Evolutionary conservation across 306 rosid genomes (phyloP), one percentile per base, ranked within the genome.

Genomic region (Macrotyloma uniflorum): DNA sequence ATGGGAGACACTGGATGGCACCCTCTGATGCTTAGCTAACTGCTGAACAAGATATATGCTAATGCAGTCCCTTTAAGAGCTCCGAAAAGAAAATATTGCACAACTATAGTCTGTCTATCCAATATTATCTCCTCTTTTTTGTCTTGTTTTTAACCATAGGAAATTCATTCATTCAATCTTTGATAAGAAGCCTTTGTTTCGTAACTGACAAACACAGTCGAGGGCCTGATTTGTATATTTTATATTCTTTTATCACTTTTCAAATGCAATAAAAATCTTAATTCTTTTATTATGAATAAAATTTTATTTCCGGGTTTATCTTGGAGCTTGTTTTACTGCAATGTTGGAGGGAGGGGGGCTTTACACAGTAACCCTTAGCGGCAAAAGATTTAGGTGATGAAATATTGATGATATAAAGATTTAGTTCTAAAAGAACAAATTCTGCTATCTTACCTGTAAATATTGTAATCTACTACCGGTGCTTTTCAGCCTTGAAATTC

Each of bases 1-100:
- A 87, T 53, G 93, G 93, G 3, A 88, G 91, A 49, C 95, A 90
- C 72, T 88, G 97, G 93, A 86, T 90, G n/a, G 80, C 89, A n/a
- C 91, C 89, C 12, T 59, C 83, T 16, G 93, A 87, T 59, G 91
- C 91, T 33, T 92, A 89, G 73, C 23, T 2, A 57, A 73, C 7
- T 6, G 43, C 42, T 36, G 0, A 36, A 36, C 42, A 8, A 8
- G 3, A 11, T 8, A 36, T 2, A 42, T 22, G 40, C 40, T 8
- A 22, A 35, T 5, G 8, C 54, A 14, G 22, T 67, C 23, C 23
- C 6, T 1, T 23, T 24, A 36, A 28, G 20, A 53, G 61, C 13
- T 9, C 7, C 38, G 9, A 5, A 59, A 14, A 15, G 5, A 6
- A 62, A 24, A 59, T 4, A 59, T n/a, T 62, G 8, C 68, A 62